These are phyloP conservation scores for Lobosporangium transversale DNA, from an alignment of 192 early-diverging fungal genomes.

Conservation along the genomic window DNA sequence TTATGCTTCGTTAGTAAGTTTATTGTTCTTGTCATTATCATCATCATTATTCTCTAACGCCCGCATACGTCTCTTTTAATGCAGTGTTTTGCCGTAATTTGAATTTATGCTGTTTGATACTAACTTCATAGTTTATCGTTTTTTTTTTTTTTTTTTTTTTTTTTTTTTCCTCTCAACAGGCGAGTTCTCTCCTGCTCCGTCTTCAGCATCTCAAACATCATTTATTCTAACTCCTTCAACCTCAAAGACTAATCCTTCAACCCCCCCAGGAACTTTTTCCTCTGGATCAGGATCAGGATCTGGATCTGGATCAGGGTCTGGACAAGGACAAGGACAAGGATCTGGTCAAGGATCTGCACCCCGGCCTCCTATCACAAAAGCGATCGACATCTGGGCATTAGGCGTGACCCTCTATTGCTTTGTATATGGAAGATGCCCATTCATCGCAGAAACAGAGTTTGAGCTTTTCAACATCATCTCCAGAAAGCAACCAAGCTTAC, in stretches of 20 bases:
- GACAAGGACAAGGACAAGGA: no score
- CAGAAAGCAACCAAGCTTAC: conserved; percentile 69
- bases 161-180: conserved; percentile 8
- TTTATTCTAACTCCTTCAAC: conserved; percentile 41
- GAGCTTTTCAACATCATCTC: conserved; percentile 95
- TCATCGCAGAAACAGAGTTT: conserved; percentile 94
- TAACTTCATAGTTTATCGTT: no score
- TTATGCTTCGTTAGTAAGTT: conserved; percentile 79
- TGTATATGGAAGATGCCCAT: conserved; percentile 91
- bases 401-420: conserved; percentile 97
- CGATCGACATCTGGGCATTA: conserved; percentile 98
- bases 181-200: conserved; percentile 33
- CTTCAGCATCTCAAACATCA: conserved; percentile 44
- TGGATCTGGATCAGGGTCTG: conserved; percentile 41
- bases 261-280: conserved; percentile 23
- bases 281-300: conserved; percentile 14
- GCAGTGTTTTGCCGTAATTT: no score
- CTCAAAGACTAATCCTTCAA: conserved; percentile 31
- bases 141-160: no score
- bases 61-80: no score
- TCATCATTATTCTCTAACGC: no score
- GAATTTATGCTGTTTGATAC: no score
- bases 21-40: no score
- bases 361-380: conserved; percentile 74
- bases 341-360: conserved; percentile 21